Base-by-base conservation (phyloP, 2,329 filamentous ascomycete species). In the Alternaria alternata region DNA sequence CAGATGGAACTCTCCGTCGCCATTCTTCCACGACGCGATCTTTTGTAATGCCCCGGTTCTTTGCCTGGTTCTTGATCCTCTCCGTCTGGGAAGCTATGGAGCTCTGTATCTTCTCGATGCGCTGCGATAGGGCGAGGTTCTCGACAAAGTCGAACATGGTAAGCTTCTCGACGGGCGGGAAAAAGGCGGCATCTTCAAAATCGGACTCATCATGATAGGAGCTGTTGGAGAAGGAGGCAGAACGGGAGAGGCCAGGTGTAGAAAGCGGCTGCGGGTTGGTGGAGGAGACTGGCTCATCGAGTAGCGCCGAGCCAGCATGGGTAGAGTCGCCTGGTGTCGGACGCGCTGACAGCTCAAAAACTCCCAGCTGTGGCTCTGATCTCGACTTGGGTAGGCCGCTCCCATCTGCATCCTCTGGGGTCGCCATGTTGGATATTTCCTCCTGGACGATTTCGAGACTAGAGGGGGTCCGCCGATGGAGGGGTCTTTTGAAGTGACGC, bases 141-240 rank as follows among this genome's bases (percentile, higher is more conserved):
- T 97, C 94, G 67, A 99, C 87, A 49, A 99, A 85, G 75, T 99
- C 95, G 71, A 99, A 93, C 59, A 98, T 88, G 39, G 91, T 94
- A 54, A 99, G 84, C 52, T 93, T 91, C 77, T 99, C 95, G 24
- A 97, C 83, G 0, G 94, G 94, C 9, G 94, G 92, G 63, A 96
- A 91, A 22, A 78, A 77, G 61, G 75, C 66, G 30, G 67, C 68
- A 38, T 77, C 72, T 62, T 97, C 93, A 86, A 91, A 71, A 64
- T 96, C 93, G 87, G 92, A 95, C 39, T 81, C 93, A 70, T 95
- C 92, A 58, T 95, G 91, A 72, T 93, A 93, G n/a, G 89, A 93
- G 78, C 89, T 93, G 49, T 88, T 89, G n/a, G 92, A 93, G 77
- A 93, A 93, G 16, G 93, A 96, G 16, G 87, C 85, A 56, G 91